Conservation (phyloP, 257 asterid species). For the Solanum chilense region DNA sequence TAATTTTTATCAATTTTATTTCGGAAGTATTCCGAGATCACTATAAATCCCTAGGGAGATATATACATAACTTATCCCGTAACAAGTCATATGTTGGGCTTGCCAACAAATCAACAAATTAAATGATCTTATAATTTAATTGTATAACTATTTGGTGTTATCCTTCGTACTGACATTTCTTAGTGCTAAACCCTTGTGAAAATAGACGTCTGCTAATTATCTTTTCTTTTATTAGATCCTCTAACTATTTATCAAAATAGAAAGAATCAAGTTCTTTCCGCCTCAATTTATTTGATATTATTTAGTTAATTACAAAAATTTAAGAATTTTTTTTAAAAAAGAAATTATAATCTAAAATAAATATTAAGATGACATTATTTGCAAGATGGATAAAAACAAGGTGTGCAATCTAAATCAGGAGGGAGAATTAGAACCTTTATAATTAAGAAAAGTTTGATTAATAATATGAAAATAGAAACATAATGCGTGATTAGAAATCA, state of each 20-base stretch:
- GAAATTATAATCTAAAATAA: no score
- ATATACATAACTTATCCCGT: not conserved
- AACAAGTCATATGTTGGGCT: not conserved
- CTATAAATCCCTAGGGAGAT: accelerated
- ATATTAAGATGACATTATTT: not conserved
- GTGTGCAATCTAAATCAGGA: not conserved
- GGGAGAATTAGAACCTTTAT: not conserved
- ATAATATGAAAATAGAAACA: not conserved
- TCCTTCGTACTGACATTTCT: not conserved
- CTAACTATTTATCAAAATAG: not conserved
- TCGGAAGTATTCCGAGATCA: no score
- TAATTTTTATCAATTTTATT: not conserved
- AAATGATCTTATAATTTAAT: not conserved
- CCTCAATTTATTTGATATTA: not conserved
- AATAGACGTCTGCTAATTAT: not conserved
- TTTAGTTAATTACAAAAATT: not conserved
- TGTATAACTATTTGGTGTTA: not conserved
- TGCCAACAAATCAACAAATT: not conserved
- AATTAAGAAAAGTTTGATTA: not conserved
- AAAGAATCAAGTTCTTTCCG: not conserved
- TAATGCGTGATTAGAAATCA: not conserved
- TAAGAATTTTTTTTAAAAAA: no score
- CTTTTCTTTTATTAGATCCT: not conserved
- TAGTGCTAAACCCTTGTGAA: not conserved
- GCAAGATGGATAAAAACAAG: not conserved